Evolutionary conservation across 2,329 filamentous ascomycete genomes (phyloP), one percentile per base, ranked within the genome.

Genomic region (Alternaria sp.): DNA sequence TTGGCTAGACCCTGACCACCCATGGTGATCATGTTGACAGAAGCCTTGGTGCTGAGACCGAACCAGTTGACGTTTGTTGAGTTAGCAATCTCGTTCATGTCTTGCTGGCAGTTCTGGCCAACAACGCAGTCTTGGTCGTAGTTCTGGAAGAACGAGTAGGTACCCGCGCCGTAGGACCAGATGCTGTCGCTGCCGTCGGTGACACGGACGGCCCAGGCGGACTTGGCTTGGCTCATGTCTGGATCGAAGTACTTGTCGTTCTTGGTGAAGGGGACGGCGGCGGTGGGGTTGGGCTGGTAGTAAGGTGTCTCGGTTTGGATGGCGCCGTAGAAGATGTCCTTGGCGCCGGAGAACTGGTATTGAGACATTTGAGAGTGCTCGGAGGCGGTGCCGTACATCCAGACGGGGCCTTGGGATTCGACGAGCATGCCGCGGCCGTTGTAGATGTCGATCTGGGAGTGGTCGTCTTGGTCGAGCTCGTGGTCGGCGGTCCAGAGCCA

Each of bases 401-500:
- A 97, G 56, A 90, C 88, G 8, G 91, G 88, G 7, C 91, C 90
- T 76, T 91, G 85, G 52, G 85, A 92, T 82, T 97, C 92, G 71
- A 97, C 88, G 36, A 90, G 86, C 69, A 97, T 87, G 72, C 93
- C 94, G 66, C 93, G 92, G 51, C 93, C 93, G 78, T 92, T 96
- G 87, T 91, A 97, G 74, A 97, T 89, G 77, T 90, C 90, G 79
- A 96, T 91, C 80, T 96, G 91, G 63, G 79, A 86, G 81, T 92
- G 87, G 76, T 92, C 91, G 9, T 81, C 68, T 17, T 88, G 86
- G 79, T 97, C 93, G 32, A 97, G 91, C 80, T 96, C 91, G 83
- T 97, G 93, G 78, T 97, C 93, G 3, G 93, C 89, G 50, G 93
- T 91, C 93, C 93, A 97, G 80, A 92, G 90, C 92, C 93, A 97